Evolutionary conservation across 1,139 yeast species (phyloP).

Genomic region (Fermentozyma sake): DNA sequence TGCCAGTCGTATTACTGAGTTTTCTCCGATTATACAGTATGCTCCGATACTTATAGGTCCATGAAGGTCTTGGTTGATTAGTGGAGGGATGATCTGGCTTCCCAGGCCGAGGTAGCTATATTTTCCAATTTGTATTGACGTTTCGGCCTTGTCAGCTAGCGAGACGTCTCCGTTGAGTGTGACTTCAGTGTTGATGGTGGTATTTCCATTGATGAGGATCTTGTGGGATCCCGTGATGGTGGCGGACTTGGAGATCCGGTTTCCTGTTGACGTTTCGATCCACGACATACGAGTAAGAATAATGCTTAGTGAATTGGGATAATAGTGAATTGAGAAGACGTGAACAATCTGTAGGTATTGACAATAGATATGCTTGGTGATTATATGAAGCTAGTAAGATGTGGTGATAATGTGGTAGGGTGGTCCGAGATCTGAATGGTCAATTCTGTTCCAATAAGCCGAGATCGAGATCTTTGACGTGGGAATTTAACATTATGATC

Average conservation of each 20-base stretch:
- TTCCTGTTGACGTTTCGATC: constrained; percentile 51
- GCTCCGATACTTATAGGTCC: constrained; percentile 51
- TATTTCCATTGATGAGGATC: constrained; percentile 28
- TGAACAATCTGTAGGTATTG: too few species aligned
- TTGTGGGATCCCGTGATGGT: constrained; percentile 19
- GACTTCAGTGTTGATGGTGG: constrained; percentile 26
- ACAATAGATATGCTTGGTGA: too few species aligned
- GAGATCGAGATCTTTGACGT: too few species aligned
- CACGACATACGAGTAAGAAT: constrained; percentile 13
- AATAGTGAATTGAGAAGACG: too few species aligned
- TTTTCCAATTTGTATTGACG: constrained; percentile 50
- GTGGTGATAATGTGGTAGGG: too few species aligned
- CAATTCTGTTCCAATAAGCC: too few species aligned
- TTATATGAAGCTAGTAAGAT: too few species aligned
- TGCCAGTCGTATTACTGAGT: constrained; percentile 38
- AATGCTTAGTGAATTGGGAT: too few species aligned
- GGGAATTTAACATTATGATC: too few species aligned
- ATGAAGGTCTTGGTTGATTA: constrained; percentile 14
- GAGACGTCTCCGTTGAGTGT: constrained; percentile 19
- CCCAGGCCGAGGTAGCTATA: constrained; percentile 37
- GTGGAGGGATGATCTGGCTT: constrained; percentile 31
- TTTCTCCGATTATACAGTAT: constrained; percentile 49
- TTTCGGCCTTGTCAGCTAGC: constrained; percentile 2
- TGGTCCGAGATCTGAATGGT: too few species aligned
- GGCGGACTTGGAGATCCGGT: constrained; percentile 51